Evolutionary conservation across 768 basidiomycete genomes (phyloP).

Genomic region (Rossbeevera mucosa): DNA sequence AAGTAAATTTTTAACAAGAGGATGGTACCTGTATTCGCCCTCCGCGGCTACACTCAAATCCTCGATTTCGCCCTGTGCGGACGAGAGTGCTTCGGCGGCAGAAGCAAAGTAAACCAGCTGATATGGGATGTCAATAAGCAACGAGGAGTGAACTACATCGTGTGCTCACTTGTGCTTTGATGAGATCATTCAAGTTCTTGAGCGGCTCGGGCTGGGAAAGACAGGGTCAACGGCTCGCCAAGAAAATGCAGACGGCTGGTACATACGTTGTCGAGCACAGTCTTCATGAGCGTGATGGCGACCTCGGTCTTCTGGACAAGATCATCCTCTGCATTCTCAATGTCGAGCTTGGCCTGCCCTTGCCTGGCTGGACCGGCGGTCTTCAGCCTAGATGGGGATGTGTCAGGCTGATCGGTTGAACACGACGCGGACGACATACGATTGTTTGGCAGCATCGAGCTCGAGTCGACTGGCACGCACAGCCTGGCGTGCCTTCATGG

Average conservation of each 20-base stretch:
- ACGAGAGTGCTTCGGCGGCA: constrained; percentile 77
- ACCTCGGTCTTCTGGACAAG: constrained; percentile 97
- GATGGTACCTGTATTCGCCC: constrained; percentile 79
- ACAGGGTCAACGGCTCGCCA: neutral
- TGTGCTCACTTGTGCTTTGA: constrained; percentile 72
- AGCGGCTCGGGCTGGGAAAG: constrained; percentile 88
- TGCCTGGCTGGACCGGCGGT: constrained; percentile 68
- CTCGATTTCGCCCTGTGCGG: constrained; percentile 87
- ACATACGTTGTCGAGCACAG: constrained; percentile 94
- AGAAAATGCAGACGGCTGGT: neutral
- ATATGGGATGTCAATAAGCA: constrained; percentile 5
- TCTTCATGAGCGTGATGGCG: constrained; percentile 94
- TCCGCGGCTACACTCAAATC: constrained; percentile 91
- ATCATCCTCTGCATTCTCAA: constrained; percentile 92
- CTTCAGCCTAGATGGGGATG: constrained; percentile 58
- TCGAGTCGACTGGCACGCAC: constrained; percentile 78
- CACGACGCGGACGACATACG: constrained; percentile 41
- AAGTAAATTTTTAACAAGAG: neutral
- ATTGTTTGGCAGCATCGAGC: constrained; percentile 86
- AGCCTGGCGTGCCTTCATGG: constrained; percentile 87
- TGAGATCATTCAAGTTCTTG: constrained; percentile 88
- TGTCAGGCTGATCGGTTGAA: constrained; percentile 1
- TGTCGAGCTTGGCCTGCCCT: constrained; percentile 88
- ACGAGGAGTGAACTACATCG: neutral
- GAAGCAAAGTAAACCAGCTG: constrained; percentile 69